Base-by-base conservation (phyloP, 495 filamentous ascomycete genomes). In the Cladorrhinum samala region DNA sequence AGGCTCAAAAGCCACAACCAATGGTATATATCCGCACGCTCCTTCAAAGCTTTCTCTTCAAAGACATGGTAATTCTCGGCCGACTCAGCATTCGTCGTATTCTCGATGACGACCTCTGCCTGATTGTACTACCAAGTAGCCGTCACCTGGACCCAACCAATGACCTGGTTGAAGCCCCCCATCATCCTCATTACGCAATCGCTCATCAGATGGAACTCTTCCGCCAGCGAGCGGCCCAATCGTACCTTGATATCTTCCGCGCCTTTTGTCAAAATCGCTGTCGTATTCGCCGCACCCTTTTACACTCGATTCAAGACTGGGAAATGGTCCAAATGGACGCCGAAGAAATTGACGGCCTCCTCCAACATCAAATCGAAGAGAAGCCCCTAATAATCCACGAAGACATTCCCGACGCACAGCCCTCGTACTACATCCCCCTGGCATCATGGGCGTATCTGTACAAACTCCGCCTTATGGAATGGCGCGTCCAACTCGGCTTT, bases 401-500 rank as follows among this genome's bases (percentile, higher is more conserved):
- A 9, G 52, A 60, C 3, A 42, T 47, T 11, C n/a, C 42, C 60
- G 56, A 46, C 8, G 40, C 63, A 17, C 59, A 63, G 6, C 59
- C 62, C 20, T 79, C 80, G 0, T 87, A 83, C 60, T 60, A 66
- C 1, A 60, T 73, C 19, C 89, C 91, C 0, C 76, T 98, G 1
- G 88, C 87, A 4, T 87, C 84, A 5, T 98, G 93, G 93, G 80
- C 84, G 0, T 93, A 92, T 63, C 80, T 89, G 49, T 86, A 95
- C 61, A 97, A 95, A 65, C 76, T 96, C 2, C 80, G 77, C 8
- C 83, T 93, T 59, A 87, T 96, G 80, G 85, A 91, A 54, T 86
- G 84, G 75, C 85, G 93, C 42, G 76, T 96, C 11, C 89, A 96
- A 66, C 83, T 96, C 49, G 93, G 93, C n/a, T 96, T 99, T 64